A percentile compares a stretch with the other conserved stretches of the same genome.
phyloP scores from a whole-genome alignment of 192 early-diverging fungal species.

The Entomortierella parvispora region DNA sequence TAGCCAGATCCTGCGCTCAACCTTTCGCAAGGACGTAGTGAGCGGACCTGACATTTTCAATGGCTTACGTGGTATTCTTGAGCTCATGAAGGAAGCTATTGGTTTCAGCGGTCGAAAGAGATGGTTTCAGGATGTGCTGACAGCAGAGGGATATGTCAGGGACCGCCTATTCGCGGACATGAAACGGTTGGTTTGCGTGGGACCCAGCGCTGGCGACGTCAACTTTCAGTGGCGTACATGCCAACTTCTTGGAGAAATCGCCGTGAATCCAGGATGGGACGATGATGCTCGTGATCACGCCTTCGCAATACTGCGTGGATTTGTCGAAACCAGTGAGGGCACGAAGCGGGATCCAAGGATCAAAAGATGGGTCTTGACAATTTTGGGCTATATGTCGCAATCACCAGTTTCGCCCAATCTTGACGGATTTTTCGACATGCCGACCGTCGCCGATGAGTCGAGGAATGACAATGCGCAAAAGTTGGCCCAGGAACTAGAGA shows the following conservation, averaged over 20 bases:
- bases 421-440: not conserved
- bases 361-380: not conserved
- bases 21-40: not conserved
- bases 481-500: not conserved
- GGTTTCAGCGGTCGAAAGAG: not conserved
- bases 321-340: not conserved
- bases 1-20: too few relatives aligned
- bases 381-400: too few relatives aligned
- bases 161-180: not conserved
- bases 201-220: not conserved
- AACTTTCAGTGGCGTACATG: not conserved
- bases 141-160: not conserved
- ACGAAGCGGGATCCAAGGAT: not conserved
- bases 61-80: not conserved
- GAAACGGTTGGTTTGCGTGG: not conserved
- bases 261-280: not conserved
- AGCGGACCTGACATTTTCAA: not conserved
- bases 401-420: not conserved
- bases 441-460: too few relatives aligned
- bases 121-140: not conserved
- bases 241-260: slow-evolving; percentile 1
- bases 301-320: not conserved
- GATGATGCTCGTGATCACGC: not conserved
- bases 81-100: not conserved
- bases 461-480: not conserved